Percentiles rank a stretch among this genome's conserved stretches.
These are phyloP conservation scores for Luffa acutangula DNA, from an alignment of 306 rosid genomes.

Conservation along the genomic window DNA sequence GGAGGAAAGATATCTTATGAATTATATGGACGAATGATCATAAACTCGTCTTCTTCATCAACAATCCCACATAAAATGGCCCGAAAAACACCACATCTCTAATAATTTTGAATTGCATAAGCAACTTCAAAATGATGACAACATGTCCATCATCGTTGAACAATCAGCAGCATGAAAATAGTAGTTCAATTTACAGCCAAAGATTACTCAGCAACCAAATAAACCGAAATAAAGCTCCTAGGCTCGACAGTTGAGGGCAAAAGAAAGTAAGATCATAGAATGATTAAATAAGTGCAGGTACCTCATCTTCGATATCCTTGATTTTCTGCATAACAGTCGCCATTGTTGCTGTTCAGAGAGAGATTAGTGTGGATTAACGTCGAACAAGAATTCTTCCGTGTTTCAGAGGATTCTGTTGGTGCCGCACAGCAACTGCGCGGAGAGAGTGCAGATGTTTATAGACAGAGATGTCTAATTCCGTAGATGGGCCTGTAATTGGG, in stretches of 20 bases:
- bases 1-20: not conserved
- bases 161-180: not conserved
- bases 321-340: slow-evolving; percentile 98
- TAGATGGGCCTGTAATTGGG: not conserved
- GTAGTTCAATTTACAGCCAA: not conserved
- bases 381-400: not conserved
- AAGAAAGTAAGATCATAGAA: not conserved
- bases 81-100: not conserved
- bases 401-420: not conserved
- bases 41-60: not conserved
- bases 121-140: not conserved
- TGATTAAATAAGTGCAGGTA: slow-evolving; percentile 10
- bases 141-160: not conserved
- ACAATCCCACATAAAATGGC: not conserved
- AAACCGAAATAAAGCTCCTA: not conserved
- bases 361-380: not conserved
- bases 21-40: not conserved
- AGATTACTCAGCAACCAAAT: not conserved
- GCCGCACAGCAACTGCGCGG: not conserved
- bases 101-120: not conserved
- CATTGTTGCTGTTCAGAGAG: slow-evolving; percentile 30
- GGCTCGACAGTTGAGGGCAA: not conserved
- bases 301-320: slow-evolving; percentile 99
- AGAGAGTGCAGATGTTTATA: not conserved
- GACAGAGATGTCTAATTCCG: too few relatives aligned